Evolutionary conservation across 2,329 filamentous ascomycete genomes (phyloP), one percentile per base, ranked within the genome.

Genomic region (Ustulina deusta): DNA sequence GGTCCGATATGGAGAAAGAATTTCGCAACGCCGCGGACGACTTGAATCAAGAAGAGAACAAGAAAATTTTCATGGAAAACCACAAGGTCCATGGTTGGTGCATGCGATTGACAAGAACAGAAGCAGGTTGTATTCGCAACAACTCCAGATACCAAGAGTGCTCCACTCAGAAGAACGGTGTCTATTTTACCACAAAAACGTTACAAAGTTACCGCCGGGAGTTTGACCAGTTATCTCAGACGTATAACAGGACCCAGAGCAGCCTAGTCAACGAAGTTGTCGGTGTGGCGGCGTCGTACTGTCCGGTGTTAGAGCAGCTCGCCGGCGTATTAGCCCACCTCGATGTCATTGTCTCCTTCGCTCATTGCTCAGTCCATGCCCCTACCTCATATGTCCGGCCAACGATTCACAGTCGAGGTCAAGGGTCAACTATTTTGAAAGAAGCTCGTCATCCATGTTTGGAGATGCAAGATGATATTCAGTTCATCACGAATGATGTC

Each of bases 401-500:
- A 4, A 97, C 88, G 78, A 94, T 99, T 77, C 94, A 99, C 77
- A 86, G 90, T 11, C 92, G 96, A 36, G 96, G 95, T 32, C 89
- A 92, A 54, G 96, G 95, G 3, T 91, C 94, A 74, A 99, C 96
- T 0, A 83, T 97, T 25, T 86, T 99, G n/a, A 92, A 90, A 71
- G 97, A 97, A 81, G 93, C 96, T 2, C 91, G 97, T 11, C 96
- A 99, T 77, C 97, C 97, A 0, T 99, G 96, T 78, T 93, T 99
- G 89, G 96, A 99, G 79, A 94, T 97, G 88, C 96, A 99, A 81
- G 97, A 99, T 75, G 96, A 99, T 76, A 91, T 99, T 48, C 94
- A 95, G 70, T 99, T 99, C 83, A 99, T 99, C 80, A 97, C 95
- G 64, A 99, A 99, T 79, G 95, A 99, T 74, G 93, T 98, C 25